Evolutionary conservation across 306 rosid species (phyloP).

Genomic region (Corylus americana): DNA sequence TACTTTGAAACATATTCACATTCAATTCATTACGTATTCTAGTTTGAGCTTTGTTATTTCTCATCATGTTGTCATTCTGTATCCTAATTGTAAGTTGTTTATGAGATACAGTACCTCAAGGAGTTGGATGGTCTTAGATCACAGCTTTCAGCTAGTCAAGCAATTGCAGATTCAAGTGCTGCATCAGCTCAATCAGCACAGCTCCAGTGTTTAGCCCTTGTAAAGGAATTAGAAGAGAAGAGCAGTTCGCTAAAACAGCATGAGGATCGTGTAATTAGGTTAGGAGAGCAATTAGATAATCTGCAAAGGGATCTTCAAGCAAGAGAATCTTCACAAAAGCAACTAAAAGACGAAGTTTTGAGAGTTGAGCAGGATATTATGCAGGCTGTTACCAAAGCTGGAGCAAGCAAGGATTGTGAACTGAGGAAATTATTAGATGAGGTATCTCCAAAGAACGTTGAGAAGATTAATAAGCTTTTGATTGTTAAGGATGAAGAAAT

Average conservation of each 20-base stretch:
- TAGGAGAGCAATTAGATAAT: conserved; percentile 79
- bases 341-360: conserved; percentile 78
- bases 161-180: conserved; percentile 82
- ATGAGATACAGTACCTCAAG: conserved; percentile 58
- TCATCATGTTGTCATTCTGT: not conserved
- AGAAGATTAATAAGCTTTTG: conserved; percentile 71
- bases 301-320: conserved; percentile 82
- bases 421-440: conserved; percentile 74
- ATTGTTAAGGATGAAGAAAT: conserved; percentile 80
- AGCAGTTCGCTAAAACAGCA: conserved; percentile 67
- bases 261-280: conserved; percentile 67
- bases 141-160: conserved; percentile 67
- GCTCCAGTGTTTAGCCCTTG: conserved; percentile 62
- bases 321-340: conserved; percentile 89
- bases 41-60: not conserved
- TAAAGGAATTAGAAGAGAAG: conserved; percentile 78
- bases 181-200: conserved; percentile 83
- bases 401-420: conserved; percentile 68
- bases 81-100: conserved; percentile 1
- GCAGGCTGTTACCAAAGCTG: conserved; percentile 71
- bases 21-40: not conserved
- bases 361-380: conserved; percentile 81
- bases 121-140: conserved; percentile 78
- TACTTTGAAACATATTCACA: not conserved
- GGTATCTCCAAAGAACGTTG: conserved; percentile 81